A percentile compares a stretch with the other conserved stretches of the same genome.
Conservation (phyloP, 768 basidiomycete species). For the Leccinum incarnatum region DNA sequence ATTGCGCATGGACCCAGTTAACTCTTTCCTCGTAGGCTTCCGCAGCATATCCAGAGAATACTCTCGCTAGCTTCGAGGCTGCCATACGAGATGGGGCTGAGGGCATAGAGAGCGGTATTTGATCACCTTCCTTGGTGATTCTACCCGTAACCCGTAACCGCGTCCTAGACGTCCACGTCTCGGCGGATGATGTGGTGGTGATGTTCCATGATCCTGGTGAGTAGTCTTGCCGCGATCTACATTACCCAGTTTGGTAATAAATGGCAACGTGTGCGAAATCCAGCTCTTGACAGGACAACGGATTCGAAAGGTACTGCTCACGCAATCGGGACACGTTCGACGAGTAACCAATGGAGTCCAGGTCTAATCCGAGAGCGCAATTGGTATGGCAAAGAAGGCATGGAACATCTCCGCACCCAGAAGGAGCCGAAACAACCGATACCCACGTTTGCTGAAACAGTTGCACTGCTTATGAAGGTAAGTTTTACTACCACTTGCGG, state of each 20-base stretch:
- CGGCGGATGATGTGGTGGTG: slow-evolving; percentile 79
- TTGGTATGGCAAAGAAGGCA: slow-evolving; percentile 70
- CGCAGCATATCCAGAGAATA: slow-evolving; percentile 88
- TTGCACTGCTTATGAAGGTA: slow-evolving; percentile 77
- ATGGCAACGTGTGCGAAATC: slow-evolving; percentile 22
- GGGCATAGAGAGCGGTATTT: slow-evolving; percentile 96
- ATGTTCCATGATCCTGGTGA: slow-evolving; percentile 95
- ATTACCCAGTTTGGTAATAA: slow-evolving; percentile 22
- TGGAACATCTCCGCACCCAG: slow-evolving; percentile 76
- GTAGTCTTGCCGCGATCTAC: slow-evolving; percentile 22
- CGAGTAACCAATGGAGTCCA: slow-evolving; percentile 30
- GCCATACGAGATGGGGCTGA: slow-evolving; percentile 95
- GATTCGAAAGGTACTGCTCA: slow-evolving; percentile 54
- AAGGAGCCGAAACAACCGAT: slow-evolving; percentile 83
- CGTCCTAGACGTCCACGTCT: slow-evolving; percentile 90
- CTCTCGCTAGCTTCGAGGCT: slow-evolving; percentile 90
- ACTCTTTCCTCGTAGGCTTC: slow-evolving; percentile 62
- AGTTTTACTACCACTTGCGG: slow-evolving; percentile 20
- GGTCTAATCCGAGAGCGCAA: slow-evolving; percentile 65
- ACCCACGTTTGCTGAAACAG: slow-evolving; percentile 85
- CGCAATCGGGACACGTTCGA: slow-evolving; percentile 25
- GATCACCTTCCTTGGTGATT: slow-evolving; percentile 30
- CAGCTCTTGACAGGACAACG: slow-evolving; percentile 80
- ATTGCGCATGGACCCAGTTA: not conserved
- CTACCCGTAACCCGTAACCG: slow-evolving; percentile 45